phyloP scores from a whole-genome alignment of 305 asterid species.

The Solanum hybrid region DNA sequence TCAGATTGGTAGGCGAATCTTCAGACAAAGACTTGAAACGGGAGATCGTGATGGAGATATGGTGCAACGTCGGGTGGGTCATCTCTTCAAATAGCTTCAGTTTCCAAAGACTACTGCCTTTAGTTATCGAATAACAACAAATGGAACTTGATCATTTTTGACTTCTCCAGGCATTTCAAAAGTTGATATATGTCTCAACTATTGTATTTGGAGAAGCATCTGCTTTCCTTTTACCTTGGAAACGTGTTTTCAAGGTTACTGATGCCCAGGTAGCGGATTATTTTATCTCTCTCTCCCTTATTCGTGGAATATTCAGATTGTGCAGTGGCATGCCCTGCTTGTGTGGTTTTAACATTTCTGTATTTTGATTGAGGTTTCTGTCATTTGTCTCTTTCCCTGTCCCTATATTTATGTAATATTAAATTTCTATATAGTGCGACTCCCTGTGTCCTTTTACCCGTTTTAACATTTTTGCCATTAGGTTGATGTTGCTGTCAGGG shows the following conservation, averaged over 20 bases:
- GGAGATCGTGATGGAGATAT: slow-evolving; percentile 77
- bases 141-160: slow-evolving; percentile 48
- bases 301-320: not conserved
- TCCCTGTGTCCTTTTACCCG: not conserved
- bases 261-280: slow-evolving; percentile 69
- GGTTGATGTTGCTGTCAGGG: slow-evolving; percentile 96
- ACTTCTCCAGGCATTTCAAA: slow-evolving; percentile 95
- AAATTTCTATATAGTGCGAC: not conserved
- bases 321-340: not conserved
- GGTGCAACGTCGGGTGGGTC: slow-evolving; percentile 88
- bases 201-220: slow-evolving; percentile 95
- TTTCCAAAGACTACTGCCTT: slow-evolving; percentile 1
- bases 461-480: slow-evolving; percentile 17
- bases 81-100: slow-evolving; percentile 18
- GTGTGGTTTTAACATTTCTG: not conserved
- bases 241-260: slow-evolving; percentile 88
- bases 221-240: slow-evolving; percentile 94
- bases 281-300: not conserved
- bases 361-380: not conserved
- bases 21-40: slow-evolving; percentile 93
- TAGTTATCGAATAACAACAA: slow-evolving; percentile 5
- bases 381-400: not conserved
- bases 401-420: not conserved
- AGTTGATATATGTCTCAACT: slow-evolving; percentile 86
- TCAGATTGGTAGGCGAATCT: slow-evolving; percentile 93